Conservation (phyloP, 2,329 filamentous ascomycete genomes). For the Biscogniauxia sp. region DNA sequence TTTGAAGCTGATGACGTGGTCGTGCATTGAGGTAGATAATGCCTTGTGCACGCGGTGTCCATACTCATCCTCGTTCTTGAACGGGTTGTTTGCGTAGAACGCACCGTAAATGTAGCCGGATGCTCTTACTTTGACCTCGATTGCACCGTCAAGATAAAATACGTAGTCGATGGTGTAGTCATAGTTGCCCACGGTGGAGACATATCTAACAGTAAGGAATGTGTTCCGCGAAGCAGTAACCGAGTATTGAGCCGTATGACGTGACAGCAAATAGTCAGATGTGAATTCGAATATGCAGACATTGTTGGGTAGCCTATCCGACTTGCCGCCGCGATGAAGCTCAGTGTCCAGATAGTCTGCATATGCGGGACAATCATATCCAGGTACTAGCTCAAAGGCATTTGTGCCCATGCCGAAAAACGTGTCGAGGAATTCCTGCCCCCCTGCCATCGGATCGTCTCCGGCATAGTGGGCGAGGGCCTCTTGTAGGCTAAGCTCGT, state of each 20-base stretch:
- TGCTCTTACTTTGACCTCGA: conserved; percentile 38
- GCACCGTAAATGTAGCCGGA: conserved; percentile 34
- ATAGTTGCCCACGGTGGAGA: conserved; percentile 42
- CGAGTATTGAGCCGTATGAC: conserved; percentile 33
- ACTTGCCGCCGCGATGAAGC: conserved; percentile 19
- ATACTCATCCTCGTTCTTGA: conserved; percentile 28
- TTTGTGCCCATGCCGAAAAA: conserved; percentile 31
- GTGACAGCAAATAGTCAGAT: conserved; percentile 35
- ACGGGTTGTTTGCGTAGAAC: conserved; percentile 18
- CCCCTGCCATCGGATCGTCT: conserved; percentile 26
- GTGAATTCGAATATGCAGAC: conserved; percentile 45
- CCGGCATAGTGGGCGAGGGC: conserved; percentile 30
- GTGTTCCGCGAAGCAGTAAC: conserved; percentile 25
- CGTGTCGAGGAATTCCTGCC: conserved; percentile 31
- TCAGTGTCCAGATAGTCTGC: conserved; percentile 26
- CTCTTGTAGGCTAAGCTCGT: conserved; percentile 31
- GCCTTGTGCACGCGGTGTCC: conserved; percentile 34
- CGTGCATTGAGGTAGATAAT: conserved; percentile 35
- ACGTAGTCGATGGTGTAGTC: conserved; percentile 40
- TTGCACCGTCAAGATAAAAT: conserved; percentile 40
- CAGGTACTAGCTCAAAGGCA: conserved; percentile 28
- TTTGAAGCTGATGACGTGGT: conserved; percentile 37
- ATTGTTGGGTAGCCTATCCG: conserved; percentile 34
- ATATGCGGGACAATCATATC: conserved; percentile 29
- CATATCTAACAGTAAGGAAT: conserved; percentile 35